Evolutionary conservation across 2,329 filamentous ascomycete genomes (phyloP).

Genomic region (Calycina herbarum): DNA sequence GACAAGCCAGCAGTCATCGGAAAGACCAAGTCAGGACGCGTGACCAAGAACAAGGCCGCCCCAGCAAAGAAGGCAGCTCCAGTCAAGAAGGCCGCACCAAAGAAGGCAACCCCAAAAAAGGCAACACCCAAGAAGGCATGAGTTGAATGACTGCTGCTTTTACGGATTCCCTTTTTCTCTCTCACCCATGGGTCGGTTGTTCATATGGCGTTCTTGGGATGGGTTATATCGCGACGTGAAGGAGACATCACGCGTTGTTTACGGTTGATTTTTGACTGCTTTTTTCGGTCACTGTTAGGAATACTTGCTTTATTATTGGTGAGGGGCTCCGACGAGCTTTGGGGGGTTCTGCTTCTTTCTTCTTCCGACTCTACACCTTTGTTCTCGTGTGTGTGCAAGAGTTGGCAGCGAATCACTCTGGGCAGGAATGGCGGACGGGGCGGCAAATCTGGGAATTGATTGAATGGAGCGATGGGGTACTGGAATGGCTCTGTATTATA

Average conservation of each 20-base stretch:
- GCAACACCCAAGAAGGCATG: slow-evolving; percentile 30
- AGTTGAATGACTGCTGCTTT: slow-evolving; percentile 14
- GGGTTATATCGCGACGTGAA: slow-evolving; percentile 24
- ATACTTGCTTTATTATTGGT: slow-evolving; percentile 22
- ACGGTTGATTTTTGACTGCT: slow-evolving; percentile 18
- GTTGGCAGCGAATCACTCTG: slow-evolving; percentile 8
- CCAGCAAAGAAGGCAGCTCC: slow-evolving; percentile 46
- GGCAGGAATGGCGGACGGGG: not conserved
- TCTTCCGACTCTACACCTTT: slow-evolving; percentile 5
- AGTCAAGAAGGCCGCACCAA: slow-evolving; percentile 35
- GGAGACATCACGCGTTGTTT: slow-evolving; percentile 17
- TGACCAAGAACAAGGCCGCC: slow-evolving; percentile 65
- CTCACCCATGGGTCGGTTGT: slow-evolving; percentile 15
- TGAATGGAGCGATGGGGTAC: slow-evolving; percentile 1
- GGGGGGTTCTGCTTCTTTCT: slow-evolving; percentile 9
- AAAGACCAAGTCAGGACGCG: slow-evolving; percentile 73
- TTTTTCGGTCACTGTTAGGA: slow-evolving; percentile 17
- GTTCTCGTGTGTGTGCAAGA: slow-evolving; percentile 5
- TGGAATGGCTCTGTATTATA: slow-evolving; percentile 18
- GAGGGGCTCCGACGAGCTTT: slow-evolving; percentile 3
- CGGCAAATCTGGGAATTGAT: slow-evolving; percentile 1
- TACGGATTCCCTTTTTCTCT: slow-evolving; percentile 16
- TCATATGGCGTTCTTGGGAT: slow-evolving; percentile 28
- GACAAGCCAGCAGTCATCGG: slow-evolving; percentile 61
- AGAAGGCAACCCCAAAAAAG: slow-evolving; percentile 41